These are phyloP conservation scores for Avena atlantica DNA, from an alignment of 176 grass and related monocot genomes.

Conservation along the genomic window DNA sequence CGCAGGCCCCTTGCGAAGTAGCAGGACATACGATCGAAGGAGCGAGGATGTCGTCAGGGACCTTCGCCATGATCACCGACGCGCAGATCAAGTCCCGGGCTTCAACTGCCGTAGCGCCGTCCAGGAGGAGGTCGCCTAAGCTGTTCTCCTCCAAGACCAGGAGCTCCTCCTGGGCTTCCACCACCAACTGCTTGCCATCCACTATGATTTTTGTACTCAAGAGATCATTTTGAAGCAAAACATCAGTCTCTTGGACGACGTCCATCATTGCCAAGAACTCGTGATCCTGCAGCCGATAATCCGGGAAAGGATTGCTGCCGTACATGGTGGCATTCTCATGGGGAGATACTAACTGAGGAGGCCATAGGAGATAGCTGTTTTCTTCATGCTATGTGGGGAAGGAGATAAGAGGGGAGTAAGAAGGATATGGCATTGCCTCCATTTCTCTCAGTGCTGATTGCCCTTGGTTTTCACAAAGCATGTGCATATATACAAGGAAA, in stretches of 20 bases:
- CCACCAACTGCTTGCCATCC: background rate
- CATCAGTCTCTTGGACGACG: background rate
- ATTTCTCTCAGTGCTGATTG: conserved; percentile 28
- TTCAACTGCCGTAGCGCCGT: conserved; percentile 44
- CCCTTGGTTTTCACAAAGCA: conserved; percentile 16
- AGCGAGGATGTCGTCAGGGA: conserved; percentile 17
- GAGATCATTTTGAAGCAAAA: conserved; percentile 4
- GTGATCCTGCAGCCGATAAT: background rate
- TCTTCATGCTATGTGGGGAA: conserved; percentile 46
- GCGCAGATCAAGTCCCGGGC: conserved; percentile 3
- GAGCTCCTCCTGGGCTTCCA: conserved; percentile 34
- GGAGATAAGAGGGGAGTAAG: conserved; percentile 50
- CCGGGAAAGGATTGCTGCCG: background rate
- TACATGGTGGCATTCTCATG: background rate
- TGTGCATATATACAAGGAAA: conserved; percentile 42
- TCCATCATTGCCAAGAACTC: background rate
- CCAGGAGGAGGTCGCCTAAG: conserved; percentile 41
- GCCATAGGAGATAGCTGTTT: conserved; percentile 43
- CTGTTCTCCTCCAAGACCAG: conserved; percentile 37
- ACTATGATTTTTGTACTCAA: background rate
- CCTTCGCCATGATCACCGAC: conserved; percentile 41
- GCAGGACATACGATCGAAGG: conserved; percentile 23
- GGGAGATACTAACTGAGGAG: conserved; percentile 5
- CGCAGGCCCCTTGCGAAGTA: conserved; percentile 47
- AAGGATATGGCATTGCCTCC: conserved; percentile 47